phyloP scores from a whole-genome alignment of 805 yeast species.

The Cyberlindnera euphorbiae region DNA sequence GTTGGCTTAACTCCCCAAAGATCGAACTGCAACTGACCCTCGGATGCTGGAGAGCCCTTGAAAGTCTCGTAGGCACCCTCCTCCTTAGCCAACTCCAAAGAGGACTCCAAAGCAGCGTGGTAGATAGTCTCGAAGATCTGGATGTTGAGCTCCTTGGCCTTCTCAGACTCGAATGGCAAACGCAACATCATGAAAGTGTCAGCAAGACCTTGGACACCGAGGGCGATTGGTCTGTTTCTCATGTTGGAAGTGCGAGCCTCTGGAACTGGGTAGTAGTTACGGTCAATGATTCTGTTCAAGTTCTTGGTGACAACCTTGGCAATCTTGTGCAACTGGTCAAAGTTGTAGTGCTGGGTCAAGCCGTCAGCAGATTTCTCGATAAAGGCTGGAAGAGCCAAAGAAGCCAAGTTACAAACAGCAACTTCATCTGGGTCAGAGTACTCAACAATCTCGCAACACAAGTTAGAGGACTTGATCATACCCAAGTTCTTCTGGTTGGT shows the following conservation, averaged over 20 bases:
- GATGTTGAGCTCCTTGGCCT: constrained; percentile 69
- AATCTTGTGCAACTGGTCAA: constrained; percentile 66
- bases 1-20: constrained; percentile 79
- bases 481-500: constrained; percentile 93
- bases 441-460: constrained; percentile 93
- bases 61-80: constrained; percentile 71
- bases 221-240: constrained; percentile 89
- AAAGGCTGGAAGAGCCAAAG: constrained; percentile 83
- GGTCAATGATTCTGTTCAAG: constrained; percentile 78
- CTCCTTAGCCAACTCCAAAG: constrained; percentile 69
- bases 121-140: constrained; percentile 94
- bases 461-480: constrained; percentile 85
- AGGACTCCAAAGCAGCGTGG: constrained; percentile 88
- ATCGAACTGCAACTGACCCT: constrained; percentile 82
- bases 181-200: constrained; percentile 79
- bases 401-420: constrained; percentile 93
- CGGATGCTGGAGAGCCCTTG: constrained; percentile 84
- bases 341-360: constrained; percentile 54
- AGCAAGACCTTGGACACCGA: constrained; percentile 97
- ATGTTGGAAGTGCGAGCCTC: constrained; percentile 72
- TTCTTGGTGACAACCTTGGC: constrained; percentile 76
- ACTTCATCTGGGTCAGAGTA: constrained; percentile 87
- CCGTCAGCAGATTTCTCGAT: constrained; percentile 45
- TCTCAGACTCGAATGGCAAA: constrained; percentile 79
- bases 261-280: constrained; percentile 77